Percentiles rank a stretch among this genome's conserved stretches.
phyloP scores from a whole-genome alignment of 192 early-diverging fungal species.

The Chytriomyces sp. region DNA sequence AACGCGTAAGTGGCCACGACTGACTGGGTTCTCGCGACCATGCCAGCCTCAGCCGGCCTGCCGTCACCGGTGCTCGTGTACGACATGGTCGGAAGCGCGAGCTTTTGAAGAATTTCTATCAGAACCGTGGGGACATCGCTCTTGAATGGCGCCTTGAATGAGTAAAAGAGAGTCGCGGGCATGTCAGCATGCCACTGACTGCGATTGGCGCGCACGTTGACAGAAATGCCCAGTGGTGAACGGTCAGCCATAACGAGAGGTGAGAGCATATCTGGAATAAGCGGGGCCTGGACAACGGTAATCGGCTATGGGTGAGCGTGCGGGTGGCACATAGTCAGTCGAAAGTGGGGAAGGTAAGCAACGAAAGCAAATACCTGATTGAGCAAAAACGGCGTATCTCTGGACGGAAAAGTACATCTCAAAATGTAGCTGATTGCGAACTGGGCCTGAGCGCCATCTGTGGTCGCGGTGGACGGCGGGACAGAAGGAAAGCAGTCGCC shows the following conservation, averaged over 20 bases:
- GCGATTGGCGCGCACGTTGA: conserved; percentile 17
- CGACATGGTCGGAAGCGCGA: conserved; percentile 10
- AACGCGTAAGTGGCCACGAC: conserved; percentile 22
- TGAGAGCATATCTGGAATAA: background rate
- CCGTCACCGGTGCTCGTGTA: background rate
- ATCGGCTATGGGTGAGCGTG: too few relatives aligned
- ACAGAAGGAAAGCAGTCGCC: conserved; percentile 26
- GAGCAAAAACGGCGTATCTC: conserved; percentile 15
- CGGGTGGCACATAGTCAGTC: too few relatives aligned
- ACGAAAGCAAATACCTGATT: too few relatives aligned
- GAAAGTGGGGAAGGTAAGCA: too few relatives aligned
- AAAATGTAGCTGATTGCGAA: conserved; percentile 17
- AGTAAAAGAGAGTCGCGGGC: conserved; percentile 25
- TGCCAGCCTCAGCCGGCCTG: background rate
- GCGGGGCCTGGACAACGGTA: conserved; percentile 2
- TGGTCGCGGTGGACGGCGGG: background rate
- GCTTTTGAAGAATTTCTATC: conserved; percentile 21
- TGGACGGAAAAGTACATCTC: conserved; percentile 20
- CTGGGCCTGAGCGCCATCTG: background rate
- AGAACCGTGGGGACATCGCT: conserved; percentile 25
- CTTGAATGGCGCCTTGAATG: conserved; percentile 25
- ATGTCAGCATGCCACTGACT: conserved; percentile 25
- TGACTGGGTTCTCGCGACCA: background rate
- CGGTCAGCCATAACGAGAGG: conserved; percentile 19
- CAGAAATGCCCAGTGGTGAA: conserved; percentile 24